Percentiles rank a stretch among this genome's conserved stretches.
Evolutionary conservation across 2,329 filamentous ascomycete genomes (phyloP).

Genomic region (Dactylellina sp.): DNA sequence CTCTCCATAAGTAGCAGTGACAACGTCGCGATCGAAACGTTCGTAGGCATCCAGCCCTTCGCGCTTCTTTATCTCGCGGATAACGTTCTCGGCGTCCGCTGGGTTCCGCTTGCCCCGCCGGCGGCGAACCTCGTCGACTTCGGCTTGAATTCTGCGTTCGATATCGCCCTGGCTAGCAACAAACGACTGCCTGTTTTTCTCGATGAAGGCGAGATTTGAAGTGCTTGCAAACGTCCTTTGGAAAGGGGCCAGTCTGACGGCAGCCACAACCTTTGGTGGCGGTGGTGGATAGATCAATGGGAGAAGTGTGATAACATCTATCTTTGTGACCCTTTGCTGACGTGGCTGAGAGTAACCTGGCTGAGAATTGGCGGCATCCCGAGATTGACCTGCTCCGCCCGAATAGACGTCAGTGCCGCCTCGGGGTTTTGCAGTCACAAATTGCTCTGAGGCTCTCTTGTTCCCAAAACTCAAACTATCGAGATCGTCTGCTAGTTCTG

Average conservation of each 20-base stretch:
- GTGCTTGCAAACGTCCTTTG: conserved; percentile 38
- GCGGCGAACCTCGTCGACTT: conserved; percentile 52
- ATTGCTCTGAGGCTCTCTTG: conserved; percentile 48
- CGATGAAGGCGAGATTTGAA: conserved; percentile 43
- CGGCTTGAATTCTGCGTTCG: conserved; percentile 43
- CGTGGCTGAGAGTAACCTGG: conserved; percentile 20
- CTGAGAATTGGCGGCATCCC: conserved; percentile 8
- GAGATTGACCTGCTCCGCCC: neutral
- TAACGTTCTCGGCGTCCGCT: conserved; percentile 43
- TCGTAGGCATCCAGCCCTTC: conserved; percentile 49
- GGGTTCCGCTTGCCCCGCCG: conserved; percentile 52
- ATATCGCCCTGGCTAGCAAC: conserved; percentile 31
- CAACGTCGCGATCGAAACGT: conserved; percentile 52
- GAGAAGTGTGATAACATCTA: conserved; percentile 43
- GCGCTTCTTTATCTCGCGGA: conserved; percentile 52
- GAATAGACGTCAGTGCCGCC: conserved; percentile 36
- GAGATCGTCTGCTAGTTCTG: conserved; percentile 46
- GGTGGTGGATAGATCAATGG: conserved; percentile 50
- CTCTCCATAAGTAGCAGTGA: conserved; percentile 44
- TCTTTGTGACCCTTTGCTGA: conserved; percentile 39
- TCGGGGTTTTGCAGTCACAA: conserved; percentile 35
- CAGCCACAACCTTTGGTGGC: conserved; percentile 41
- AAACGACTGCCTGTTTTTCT: conserved; percentile 42
- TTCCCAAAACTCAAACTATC: conserved; percentile 51
- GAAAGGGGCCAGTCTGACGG: conserved; percentile 46